Base-by-base conservation (phyloP, 2,329 filamentous ascomycete species). In the Colletotrichum noveboracense region DNA sequence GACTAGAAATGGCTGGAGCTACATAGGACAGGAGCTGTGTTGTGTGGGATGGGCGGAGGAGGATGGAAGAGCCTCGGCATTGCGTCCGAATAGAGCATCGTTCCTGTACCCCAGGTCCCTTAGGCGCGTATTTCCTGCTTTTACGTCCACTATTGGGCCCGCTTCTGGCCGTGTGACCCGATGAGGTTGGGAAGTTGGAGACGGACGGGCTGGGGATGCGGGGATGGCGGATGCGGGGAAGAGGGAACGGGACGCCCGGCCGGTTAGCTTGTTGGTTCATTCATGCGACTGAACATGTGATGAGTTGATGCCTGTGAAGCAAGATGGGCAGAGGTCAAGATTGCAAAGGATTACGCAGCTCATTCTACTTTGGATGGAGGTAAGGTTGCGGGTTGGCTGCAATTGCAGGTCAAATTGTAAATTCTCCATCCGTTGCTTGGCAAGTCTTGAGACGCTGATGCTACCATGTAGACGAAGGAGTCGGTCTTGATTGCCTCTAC, bases 21-120 rank as follows among this genome's bases (percentile, higher is more conserved):
- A 34, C 21, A 66, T 7, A 4, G 36, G 5, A 16, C 10, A 32
- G 28, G 7, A 71, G 69, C 28, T 55, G 36, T 16, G 6, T 21
- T 24, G 14, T 24, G 30, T 30, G 18, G 38, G 28, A 18, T 56
- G 26, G 69, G 7, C 21, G 69, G 28, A 38, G 56, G 4, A 48
- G 10, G 14, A 14, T 48, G 43, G 34, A 67, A 38, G n/a, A 36
- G 58, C 70, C 56, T 75, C 73, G 73, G 73, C 34, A 36, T 68
- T 73, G 21, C 5, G n/a, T 58, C 73, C 70, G 34, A 73, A 73
- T 58, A 7, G 60, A 65, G 70, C 43, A 75, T 73, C 64, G 65
- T 30, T 24, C 65, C 34, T 12, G 12, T 52, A 66, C 34, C 70
- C 48, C 34, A 43, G 32, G 58, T 60, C 30, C 43, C 34, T 71